Conservation (phyloP, 2,329 filamentous ascomycete species). For the Trichoderma koningii region DNA sequence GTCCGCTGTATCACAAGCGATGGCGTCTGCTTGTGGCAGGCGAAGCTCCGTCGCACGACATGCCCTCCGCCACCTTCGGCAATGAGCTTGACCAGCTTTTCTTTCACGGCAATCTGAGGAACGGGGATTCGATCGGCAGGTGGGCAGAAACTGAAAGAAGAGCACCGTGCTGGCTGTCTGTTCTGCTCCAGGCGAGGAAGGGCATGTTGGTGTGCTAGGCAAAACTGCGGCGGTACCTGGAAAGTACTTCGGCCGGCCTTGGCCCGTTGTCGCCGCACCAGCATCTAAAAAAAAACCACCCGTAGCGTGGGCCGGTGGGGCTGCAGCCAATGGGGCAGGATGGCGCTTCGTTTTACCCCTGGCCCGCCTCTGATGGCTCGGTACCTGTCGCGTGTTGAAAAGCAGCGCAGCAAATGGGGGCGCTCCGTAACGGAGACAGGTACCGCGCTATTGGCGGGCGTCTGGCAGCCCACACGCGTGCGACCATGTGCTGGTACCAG, state of each 20-base stretch:
- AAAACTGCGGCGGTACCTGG: neutral
- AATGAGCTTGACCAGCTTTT: slow-evolving; percentile 1
- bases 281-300: slow-evolving; percentile 25
- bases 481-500: slow-evolving; percentile 18
- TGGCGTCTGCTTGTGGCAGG: slow-evolving; percentile 14
- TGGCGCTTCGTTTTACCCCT: slow-evolving; percentile 22
- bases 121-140: slow-evolving; percentile 9
- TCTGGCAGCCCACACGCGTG: slow-evolving; percentile 2
- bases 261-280: slow-evolving; percentile 12
- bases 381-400: slow-evolving; percentile 16
- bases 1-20: slow-evolving; percentile 7
- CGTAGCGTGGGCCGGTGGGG: slow-evolving; percentile 21
- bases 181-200: too few relatives aligned
- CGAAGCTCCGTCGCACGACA: slow-evolving; percentile 13
- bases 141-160: neutral
- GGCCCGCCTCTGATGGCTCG: slow-evolving; percentile 15
- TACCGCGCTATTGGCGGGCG: slow-evolving; percentile 17
- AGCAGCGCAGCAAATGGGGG: neutral
- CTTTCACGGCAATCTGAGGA: slow-evolving; percentile 18
- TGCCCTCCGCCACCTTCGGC: slow-evolving; percentile 20
- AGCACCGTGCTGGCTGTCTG: neutral
- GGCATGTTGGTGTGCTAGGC: neutral
- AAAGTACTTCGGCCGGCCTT: neutral
- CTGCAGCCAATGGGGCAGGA: neutral
- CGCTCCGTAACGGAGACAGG: neutral